A percentile compares a stretch with the other conserved stretches of the same genome.
Evolutionary conservation across 345 rosid species (phyloP).

Genomic region (Populus deltoides): DNA sequence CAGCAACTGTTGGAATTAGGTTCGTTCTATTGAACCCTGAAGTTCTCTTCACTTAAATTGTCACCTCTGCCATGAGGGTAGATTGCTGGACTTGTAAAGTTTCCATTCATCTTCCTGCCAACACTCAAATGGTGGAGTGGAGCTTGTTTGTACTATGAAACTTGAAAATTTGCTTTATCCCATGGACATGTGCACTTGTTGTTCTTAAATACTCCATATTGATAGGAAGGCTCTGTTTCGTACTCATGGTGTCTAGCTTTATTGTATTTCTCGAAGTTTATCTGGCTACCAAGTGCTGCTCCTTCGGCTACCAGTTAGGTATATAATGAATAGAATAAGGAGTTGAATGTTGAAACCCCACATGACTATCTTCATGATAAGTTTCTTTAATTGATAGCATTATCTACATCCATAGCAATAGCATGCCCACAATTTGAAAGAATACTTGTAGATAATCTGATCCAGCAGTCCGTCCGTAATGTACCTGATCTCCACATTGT

Average conservation of each 20-base stretch:
- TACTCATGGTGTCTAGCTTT: neutral
- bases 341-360: neutral
- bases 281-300: neutral
- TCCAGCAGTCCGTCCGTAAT: neutral
- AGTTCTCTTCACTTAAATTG: conserved; percentile 16
- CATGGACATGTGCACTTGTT: neutral
- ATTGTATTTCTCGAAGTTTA: neutral
- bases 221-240: neutral
- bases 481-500: neutral
- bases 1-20: conserved; percentile 10
- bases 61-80: conserved; percentile 8
- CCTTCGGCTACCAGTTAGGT: neutral
- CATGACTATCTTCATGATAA: neutral
- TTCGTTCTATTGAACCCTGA: conserved; percentile 9
- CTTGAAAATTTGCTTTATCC: neutral
- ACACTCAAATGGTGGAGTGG: neutral
- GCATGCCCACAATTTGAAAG: neutral
- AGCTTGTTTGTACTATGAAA: neutral
- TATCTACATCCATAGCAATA: neutral
- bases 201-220: neutral
- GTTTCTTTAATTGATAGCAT: neutral
- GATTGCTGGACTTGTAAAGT: conserved; percentile 9
- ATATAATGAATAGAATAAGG: neutral
- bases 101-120: conserved; percentile 2
- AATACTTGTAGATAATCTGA: neutral